A percentile compares a stretch with the other conserved stretches of the same genome.
phyloP scores from a whole-genome alignment of 108 stramenopile species.

The Cylindrotheca fusiformis region DNA sequence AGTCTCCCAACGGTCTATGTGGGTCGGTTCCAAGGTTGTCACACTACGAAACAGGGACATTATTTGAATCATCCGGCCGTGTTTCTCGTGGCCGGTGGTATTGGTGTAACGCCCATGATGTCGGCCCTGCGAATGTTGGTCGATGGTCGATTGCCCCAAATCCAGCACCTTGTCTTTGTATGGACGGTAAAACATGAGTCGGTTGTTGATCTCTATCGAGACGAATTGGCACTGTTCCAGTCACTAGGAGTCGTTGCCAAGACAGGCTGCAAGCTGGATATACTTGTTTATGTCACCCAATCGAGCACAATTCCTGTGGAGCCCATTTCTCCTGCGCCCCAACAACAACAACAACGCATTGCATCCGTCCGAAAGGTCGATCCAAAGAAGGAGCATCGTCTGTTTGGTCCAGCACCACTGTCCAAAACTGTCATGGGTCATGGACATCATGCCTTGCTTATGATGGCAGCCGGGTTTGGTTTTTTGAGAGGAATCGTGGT shows the following conservation, averaged over 20 bases:
- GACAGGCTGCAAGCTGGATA: not conserved
- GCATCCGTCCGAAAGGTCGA: no score
- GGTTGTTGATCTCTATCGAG: not conserved
- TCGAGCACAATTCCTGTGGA: not conserved
- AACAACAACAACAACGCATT: no score
- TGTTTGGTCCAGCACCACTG: not conserved
- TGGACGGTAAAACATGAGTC: not conserved
- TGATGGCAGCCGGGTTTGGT: not conserved
- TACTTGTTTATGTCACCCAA: not conserved
- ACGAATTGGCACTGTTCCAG: not conserved
- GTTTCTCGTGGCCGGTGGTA: not conserved
- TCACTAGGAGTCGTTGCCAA: not conserved
- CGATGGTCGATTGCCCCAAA: not conserved
- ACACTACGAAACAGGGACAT: not conserved
- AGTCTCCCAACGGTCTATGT: not conserved
- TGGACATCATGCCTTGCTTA: not conserved
- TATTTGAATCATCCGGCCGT: not conserved
- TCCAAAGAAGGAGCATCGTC: not conserved
- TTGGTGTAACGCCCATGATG: not conserved
- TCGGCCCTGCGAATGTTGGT: not conserved
- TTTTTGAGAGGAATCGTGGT: not conserved
- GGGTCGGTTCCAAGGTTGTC: not conserved
- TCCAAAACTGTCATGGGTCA: not conserved
- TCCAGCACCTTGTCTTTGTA: not conserved
- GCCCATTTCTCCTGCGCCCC: no score